Conservation (phyloP, 1,139 yeast genomes). For the Blastobotrys serpentis region DNA sequence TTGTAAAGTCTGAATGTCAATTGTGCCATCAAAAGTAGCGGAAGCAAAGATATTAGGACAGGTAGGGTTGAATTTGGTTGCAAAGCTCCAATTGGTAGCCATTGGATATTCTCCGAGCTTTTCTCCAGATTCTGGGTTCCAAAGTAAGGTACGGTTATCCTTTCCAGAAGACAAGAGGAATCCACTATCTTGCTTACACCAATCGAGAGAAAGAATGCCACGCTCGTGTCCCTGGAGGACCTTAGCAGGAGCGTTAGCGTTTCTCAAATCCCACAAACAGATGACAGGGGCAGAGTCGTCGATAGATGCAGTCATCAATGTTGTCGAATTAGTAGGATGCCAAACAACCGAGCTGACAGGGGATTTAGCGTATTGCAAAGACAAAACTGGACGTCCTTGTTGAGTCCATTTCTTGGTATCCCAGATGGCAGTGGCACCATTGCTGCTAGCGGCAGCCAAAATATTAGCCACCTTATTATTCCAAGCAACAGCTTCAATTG, state of each 20-base stretch:
- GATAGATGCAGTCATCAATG: constrained; percentile 82
- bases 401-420: constrained; percentile 86
- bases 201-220: constrained; percentile 86
- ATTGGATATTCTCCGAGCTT: constrained; percentile 86
- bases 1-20: constrained; percentile 81
- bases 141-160: constrained; percentile 80
- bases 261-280: constrained; percentile 90
- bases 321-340: constrained; percentile 86
- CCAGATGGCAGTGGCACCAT: constrained; percentile 91
- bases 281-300: constrained; percentile 79
- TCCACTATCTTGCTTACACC: constrained; percentile 84
- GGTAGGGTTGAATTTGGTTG: constrained; percentile 79
- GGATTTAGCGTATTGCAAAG: constrained; percentile 61
- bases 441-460: constrained; percentile 82
- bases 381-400: constrained; percentile 52
- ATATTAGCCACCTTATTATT: constrained; percentile 82
- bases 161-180: constrained; percentile 85
- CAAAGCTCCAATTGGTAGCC: constrained; percentile 91
- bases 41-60: constrained; percentile 92
- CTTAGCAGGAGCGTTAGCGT: constrained; percentile 82
- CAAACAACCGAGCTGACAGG: constrained; percentile 55
- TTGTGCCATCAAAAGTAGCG: constrained; percentile 89
- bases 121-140: constrained; percentile 74
- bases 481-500: constrained; percentile 80
- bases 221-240: constrained; percentile 77